phyloP scores from a whole-genome alignment of 495 filamentous ascomycete genomes.

The Penicillium robsamsonii region DNA sequence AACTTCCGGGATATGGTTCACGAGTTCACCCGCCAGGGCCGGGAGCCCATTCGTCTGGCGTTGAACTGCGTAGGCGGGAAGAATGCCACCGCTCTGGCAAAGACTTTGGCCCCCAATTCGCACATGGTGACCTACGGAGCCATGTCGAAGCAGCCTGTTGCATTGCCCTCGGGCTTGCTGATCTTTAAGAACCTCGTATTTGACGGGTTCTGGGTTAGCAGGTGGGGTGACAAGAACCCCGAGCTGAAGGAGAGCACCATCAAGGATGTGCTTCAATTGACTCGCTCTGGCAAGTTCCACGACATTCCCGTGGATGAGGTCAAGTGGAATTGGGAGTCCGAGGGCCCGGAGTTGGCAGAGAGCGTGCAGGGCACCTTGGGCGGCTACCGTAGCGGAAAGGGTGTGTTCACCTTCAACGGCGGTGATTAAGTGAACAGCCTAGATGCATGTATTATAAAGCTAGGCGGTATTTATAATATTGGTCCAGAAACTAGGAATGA shows the following conservation, averaged over 20 bases:
- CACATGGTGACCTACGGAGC: conserved; percentile 92
- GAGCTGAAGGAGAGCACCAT: conserved; percentile 74
- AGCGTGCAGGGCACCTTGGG: conserved; percentile 74
- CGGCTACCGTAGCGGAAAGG: conserved; percentile 82
- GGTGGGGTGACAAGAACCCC: conserved; percentile 77
- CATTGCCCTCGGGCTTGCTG: conserved; percentile 70
- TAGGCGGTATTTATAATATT: neutral
- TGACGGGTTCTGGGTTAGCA: conserved; percentile 91
- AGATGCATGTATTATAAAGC: neutral
- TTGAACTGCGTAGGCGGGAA: conserved; percentile 97
- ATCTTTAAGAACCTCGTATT: conserved; percentile 90
- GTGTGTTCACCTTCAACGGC: conserved; percentile 76
- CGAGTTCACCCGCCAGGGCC: conserved; percentile 65
- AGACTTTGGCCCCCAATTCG: conserved; percentile 59
- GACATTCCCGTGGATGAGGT: conserved; percentile 78
- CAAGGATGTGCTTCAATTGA: conserved; percentile 73
- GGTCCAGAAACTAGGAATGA: neutral
- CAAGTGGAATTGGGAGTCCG: conserved; percentile 76
- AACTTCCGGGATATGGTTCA: conserved; percentile 62
- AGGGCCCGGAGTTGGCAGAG: conserved; percentile 56
- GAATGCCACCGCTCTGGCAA: conserved; percentile 68
- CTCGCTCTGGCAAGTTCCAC: conserved; percentile 70
- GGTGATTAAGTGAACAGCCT: conserved; percentile 30
- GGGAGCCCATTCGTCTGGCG: conserved; percentile 68
- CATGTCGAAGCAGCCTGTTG: conserved; percentile 83